These are phyloP conservation scores for Mychonastes homosphaera DNA, from an alignment of 139 green algal species.

Conservation along the genomic window DNA sequence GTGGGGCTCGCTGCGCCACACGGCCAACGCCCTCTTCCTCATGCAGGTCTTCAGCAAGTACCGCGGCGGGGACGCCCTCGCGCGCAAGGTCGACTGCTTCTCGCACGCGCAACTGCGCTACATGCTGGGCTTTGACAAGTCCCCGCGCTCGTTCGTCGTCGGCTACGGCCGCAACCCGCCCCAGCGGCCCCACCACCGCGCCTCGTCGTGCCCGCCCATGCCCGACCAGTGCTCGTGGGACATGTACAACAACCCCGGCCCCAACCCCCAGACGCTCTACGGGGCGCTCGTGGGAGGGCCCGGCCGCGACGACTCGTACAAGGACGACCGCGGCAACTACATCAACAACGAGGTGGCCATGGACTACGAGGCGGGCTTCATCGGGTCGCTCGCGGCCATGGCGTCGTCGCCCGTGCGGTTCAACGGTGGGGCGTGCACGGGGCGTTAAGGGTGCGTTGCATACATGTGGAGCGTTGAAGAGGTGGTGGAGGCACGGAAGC, in stretches of 20 bases:
- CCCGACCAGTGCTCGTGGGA: conserved; percentile 13
- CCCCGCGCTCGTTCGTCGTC: conserved; percentile 19
- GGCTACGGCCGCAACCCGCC: conserved; percentile 20
- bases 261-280: conserved; percentile 44
- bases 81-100: conserved; percentile 8
- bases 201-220: conserved; percentile 7
- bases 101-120: conserved; percentile 20
- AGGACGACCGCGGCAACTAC: conserved; percentile 17
- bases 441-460: too few relatives aligned
- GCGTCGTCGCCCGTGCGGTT: too few relatives aligned
- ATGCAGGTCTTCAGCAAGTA: conserved; percentile 9
- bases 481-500: too few relatives aligned
- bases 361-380: too few relatives aligned
- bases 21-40: conserved; percentile 18
- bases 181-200: conserved; percentile 19
- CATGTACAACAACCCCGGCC: conserved; percentile 4
- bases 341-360: conserved; percentile 14
- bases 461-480: too few relatives aligned
- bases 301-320: conserved; percentile 19
- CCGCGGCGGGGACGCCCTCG: neutral
- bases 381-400: too few relatives aligned
- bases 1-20: conserved; percentile 19
- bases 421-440: too few relatives aligned
- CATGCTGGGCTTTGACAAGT: conserved; percentile 16
- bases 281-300: conserved; percentile 57